Base-by-base conservation (phyloP, 2,329 filamentous ascomycete species). In the Clarireedia monteithiana region DNA sequence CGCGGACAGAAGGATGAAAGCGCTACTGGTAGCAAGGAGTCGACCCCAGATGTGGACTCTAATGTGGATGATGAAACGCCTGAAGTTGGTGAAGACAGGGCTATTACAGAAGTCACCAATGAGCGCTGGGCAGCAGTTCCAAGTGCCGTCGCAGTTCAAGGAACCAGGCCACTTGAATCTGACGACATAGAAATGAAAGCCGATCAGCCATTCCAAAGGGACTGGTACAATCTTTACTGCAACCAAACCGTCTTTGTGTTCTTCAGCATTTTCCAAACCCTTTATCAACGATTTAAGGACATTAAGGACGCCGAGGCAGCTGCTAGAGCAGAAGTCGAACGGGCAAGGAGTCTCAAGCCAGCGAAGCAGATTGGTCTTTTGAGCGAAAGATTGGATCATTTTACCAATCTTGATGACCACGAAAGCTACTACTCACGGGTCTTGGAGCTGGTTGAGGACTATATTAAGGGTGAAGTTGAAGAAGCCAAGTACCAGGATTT, bases 161-260 rank as follows among this genome's bases (percentile, higher is more conserved):
- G 74, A 67, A 81, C 72, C 74, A 73, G 81, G 65, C 64, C 68
- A 75, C 67, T 77, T 74, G 70, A 77, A 44, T 77, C 77, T 67
- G 79, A 75, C 40, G 83, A 81, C 62, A 82, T 78, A 67, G 84
- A 78, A 72, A 81, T 81, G 65, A 92, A 80, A 76, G 87, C 73
- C 59, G 90, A 96, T 59, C 88, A 91, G 51, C 85, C 88, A 57
- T 95, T 94, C 72, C 79, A 80, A 63, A 88, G 91, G 48, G 84
- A 84, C 10, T 85, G 83, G 72, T 95, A 90, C 75, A 92, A 92
- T 68, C 83, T 97, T 69, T 99, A 95, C 74, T 86, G 86, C 69
- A 97, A 96, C 70, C 82, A 90, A 65, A 89, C 87, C 3, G 86
- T 99, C 58, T 96, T 91, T 69, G 91, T 94, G 72, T 97, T 99